Evolutionary conservation across 352 stramenopile genomes (phyloP).

Genomic region (Pythium graminicola): DNA sequence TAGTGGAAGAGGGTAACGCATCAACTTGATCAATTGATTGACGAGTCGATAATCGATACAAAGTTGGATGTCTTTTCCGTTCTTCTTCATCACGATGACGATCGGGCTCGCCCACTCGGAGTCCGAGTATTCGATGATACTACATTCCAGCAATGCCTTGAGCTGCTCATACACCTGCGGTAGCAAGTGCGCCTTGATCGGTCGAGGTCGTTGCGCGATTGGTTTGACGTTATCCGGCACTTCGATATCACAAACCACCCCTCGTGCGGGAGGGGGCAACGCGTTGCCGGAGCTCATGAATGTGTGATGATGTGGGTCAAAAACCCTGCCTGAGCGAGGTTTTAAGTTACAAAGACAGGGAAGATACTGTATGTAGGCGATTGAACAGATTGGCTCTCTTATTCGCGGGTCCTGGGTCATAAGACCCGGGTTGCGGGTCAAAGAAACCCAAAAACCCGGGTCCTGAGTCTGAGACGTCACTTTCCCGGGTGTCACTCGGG

Average conservation of each 20-base stretch:
- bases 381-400: not conserved
- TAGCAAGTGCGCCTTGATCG: constrained; percentile 6
- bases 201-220: constrained; percentile 3
- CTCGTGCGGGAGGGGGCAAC: constrained; percentile 8
- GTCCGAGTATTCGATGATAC: constrained; percentile 13
- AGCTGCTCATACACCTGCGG: constrained; percentile 13
- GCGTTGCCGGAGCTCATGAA: constrained; percentile 16
- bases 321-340: no score
- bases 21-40: constrained; percentile 14
- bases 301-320: not conserved
- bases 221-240: constrained; percentile 2
- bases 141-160: constrained; percentile 2
- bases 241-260: constrained; percentile 19
- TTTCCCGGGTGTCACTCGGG: not conserved
- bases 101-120: constrained; percentile 23
- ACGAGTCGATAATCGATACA: constrained; percentile 21
- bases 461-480: no score
- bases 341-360: no score
- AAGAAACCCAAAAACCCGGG: no score
- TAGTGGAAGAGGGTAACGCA: constrained; percentile 17
- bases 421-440: not conserved
- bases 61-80: constrained; percentile 11
- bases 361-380: not conserved
- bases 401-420: not conserved
- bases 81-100: constrained; percentile 26